Conservation (phyloP, 225 moss, liverwort and hornwort species). For the Marchantia polymorpha region DNA sequence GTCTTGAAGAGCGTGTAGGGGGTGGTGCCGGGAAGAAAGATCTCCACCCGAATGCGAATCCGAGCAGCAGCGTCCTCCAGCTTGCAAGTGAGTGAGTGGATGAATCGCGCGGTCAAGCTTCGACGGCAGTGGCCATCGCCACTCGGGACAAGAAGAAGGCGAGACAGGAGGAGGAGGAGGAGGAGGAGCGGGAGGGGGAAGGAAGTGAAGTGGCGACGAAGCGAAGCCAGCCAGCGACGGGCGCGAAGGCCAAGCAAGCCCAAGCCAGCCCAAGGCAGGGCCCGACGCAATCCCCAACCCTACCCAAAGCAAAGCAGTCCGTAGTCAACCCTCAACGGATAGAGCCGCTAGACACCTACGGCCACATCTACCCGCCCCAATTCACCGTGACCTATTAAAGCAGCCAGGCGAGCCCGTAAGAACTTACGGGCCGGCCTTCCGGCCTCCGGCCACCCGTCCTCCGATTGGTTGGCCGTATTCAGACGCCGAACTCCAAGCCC, state of each 20-base stretch:
- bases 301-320: background rate
- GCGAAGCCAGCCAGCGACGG: background rate
- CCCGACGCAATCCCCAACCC: no score
- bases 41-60: no score
- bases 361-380: background rate
- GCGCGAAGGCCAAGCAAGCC: background rate
- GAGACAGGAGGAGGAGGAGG: background rate
- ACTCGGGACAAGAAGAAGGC: no score
- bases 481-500: background rate
- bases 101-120: background rate
- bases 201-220: background rate
- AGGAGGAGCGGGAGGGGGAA: background rate
- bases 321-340: conserved; percentile 1
- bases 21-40: background rate
- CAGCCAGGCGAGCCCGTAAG: no score
- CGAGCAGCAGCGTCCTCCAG: background rate
- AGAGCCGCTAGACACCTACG: background rate
- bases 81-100: no score
- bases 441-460: no score
- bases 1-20: no score
- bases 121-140: background rate
- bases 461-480: background rate
- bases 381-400: background rate
- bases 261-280: background rate
- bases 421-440: background rate